Conservation (phyloP, 257 asterid species). For the Ehretia macrophylla region DNA sequence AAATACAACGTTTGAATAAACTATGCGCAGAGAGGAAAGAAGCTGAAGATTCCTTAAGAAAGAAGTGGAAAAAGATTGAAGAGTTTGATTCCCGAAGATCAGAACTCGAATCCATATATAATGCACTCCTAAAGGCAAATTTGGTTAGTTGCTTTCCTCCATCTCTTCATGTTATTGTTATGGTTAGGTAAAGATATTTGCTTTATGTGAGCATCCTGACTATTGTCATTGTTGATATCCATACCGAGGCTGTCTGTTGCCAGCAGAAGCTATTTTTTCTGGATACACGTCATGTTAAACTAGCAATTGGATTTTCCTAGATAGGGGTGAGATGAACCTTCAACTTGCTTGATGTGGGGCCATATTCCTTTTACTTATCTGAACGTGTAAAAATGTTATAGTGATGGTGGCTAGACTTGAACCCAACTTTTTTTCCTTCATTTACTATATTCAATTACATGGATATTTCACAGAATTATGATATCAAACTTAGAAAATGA, state of each 20-base stretch:
- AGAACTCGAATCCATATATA: constrained; percentile 86
- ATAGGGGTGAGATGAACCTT: too few relatives aligned
- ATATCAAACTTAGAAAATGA: too few relatives aligned
- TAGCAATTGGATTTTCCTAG: too few relatives aligned
- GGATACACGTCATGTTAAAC: too few relatives aligned
- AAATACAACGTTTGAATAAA: constrained; percentile 81
- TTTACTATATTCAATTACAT: too few relatives aligned
- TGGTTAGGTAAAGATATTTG: constrained; percentile 2
- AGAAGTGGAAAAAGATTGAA: constrained; percentile 98
- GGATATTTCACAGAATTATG: too few relatives aligned
- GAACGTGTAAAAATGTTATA: too few relatives aligned
- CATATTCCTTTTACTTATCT: too few relatives aligned
- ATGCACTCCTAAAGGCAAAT: constrained; percentile 78
- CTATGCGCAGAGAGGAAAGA: constrained; percentile 95
- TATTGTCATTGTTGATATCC: neutral
- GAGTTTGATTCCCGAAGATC: constrained; percentile 97
- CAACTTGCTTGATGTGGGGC: too few relatives aligned
- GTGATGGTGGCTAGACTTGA: too few relatives aligned
- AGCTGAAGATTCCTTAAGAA: constrained; percentile 89
- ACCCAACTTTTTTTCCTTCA: too few relatives aligned
- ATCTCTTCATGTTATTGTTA: constrained; percentile 2
- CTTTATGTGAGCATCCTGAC: neutral
- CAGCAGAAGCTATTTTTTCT: too few relatives aligned
- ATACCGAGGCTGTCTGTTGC: neutral
- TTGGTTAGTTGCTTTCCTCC: constrained; percentile 43